These are phyloP conservation scores for Kluyveromyces siamensis DNA, from an alignment of 805 yeast species.

Conservation along the genomic window DNA sequence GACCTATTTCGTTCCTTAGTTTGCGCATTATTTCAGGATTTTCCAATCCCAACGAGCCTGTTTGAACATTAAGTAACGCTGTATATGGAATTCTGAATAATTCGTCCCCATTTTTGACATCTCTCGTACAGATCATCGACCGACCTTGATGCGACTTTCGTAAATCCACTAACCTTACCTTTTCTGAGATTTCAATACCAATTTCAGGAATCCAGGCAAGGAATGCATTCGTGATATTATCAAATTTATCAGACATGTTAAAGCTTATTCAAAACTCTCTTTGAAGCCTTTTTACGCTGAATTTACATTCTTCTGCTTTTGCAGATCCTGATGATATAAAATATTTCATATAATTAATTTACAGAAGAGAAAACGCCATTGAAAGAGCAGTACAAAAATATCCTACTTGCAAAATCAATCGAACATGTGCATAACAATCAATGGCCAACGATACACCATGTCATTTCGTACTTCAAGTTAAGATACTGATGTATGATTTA, in stretches of 20 bases:
- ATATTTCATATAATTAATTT: neutral
- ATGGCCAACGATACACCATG: too few species aligned
- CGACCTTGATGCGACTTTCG: slow-evolving; percentile 61
- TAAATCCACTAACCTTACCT: slow-evolving; percentile 52
- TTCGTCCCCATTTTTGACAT: slow-evolving; percentile 52
- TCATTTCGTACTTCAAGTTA: neutral
- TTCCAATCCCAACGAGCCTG: slow-evolving; percentile 37
- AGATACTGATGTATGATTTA: neutral
- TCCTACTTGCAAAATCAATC: too few species aligned
- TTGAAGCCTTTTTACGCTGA: neutral
- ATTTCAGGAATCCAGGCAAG: slow-evolving; percentile 35
- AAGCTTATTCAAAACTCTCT: neutral
- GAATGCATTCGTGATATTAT: slow-evolving; percentile 33
- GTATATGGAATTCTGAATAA: slow-evolving; percentile 62
- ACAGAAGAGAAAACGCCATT: neutral
- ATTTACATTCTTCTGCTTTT: too few species aligned
- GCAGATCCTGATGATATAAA: neutral
- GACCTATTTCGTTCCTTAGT: slow-evolving; percentile 34
- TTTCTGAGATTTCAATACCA: slow-evolving; percentile 38
- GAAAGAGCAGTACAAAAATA: neutral
- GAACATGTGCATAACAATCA: neutral
- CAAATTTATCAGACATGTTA: slow-evolving; percentile 14
- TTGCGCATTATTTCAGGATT: slow-evolving; percentile 23
- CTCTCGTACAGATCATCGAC: slow-evolving; percentile 57
- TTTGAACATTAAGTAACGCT: slow-evolving; percentile 49